These are phyloP conservation scores for Lunularia cruciata DNA, from an alignment of 225 moss, liverwort and hornwort species.

Conservation along the genomic window DNA sequence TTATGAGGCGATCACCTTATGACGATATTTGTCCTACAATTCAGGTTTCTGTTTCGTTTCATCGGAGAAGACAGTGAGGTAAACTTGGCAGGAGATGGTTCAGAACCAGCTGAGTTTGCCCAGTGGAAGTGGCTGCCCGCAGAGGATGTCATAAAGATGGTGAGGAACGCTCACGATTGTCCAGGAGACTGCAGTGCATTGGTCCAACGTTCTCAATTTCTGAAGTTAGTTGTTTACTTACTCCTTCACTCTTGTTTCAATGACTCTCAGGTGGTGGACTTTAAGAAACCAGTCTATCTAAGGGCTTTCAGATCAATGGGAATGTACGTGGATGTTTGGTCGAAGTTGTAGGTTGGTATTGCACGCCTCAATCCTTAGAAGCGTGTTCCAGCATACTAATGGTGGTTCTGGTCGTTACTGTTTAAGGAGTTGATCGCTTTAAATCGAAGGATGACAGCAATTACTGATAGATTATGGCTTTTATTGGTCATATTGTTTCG, in stretches of 20 bases:
- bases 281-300: slow-evolving; percentile 77
- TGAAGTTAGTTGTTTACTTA: too few relatives aligned
- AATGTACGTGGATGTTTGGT: slow-evolving; percentile 30
- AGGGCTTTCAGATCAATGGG: slow-evolving; percentile 53
- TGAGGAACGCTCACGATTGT: slow-evolving; percentile 12
- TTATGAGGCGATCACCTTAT: too few relatives aligned
- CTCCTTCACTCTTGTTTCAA: neutral
- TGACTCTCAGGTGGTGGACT: slow-evolving; percentile 60
- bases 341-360: slow-evolving; percentile 18
- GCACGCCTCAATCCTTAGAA: too few relatives aligned
- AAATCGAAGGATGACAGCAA: too few relatives aligned
- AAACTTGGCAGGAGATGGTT: slow-evolving; percentile 64
- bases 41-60: slow-evolving; percentile 87
- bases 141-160: slow-evolving; percentile 53
- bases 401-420: too few relatives aligned
- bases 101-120: slow-evolving; percentile 69
- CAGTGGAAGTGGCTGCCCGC: slow-evolving; percentile 79
- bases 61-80: slow-evolving; percentile 71
- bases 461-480: too few relatives aligned
- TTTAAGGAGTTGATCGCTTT: too few relatives aligned
- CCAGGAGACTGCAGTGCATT: neutral
- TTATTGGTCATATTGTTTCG: too few relatives aligned
- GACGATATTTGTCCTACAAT: neutral
- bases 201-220: neutral
- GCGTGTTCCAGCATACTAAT: too few relatives aligned